phyloP scores from a whole-genome alignment of 2,329 filamentous ascomycete species.

The Sporothrix humicola region DNA sequence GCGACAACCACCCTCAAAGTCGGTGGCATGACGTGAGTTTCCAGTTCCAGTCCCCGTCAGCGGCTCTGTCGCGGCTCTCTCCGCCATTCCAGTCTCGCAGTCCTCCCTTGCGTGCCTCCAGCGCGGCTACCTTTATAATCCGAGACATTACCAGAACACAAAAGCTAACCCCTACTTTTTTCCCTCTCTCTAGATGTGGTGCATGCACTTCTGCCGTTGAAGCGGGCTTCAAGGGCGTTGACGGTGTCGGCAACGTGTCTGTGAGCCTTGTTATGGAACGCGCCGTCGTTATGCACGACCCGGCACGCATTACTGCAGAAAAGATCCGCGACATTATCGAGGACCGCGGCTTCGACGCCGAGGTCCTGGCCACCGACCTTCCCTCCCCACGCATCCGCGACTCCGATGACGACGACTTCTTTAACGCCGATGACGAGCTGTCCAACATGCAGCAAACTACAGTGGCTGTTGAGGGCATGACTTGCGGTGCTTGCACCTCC shows the following conservation, averaged over 20 bases:
- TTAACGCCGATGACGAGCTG: constrained; percentile 48
- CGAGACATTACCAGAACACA: constrained; percentile 3
- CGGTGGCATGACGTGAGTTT: constrained; percentile 78
- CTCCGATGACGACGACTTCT: constrained; percentile 42
- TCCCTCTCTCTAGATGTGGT: constrained; percentile 65
- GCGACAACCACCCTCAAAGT: constrained; percentile 90
- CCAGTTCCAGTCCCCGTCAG: not conserved
- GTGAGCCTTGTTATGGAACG: constrained; percentile 95
- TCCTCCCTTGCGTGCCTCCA: not conserved
- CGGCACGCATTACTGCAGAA: constrained; percentile 72
- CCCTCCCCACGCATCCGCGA: constrained; percentile 58
- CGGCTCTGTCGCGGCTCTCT: constrained; percentile 19
- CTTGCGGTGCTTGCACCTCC: constrained; percentile 86
- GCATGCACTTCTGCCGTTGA: constrained; percentile 96
- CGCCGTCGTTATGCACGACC: constrained; percentile 91
- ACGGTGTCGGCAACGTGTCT: constrained; percentile 83
- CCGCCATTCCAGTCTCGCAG: constrained; percentile 9
- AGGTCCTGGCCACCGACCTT: constrained; percentile 82
- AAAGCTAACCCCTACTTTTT: not conserved
- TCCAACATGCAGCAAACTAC: constrained; percentile 68
- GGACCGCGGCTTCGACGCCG: constrained; percentile 88
- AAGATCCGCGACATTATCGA: constrained; percentile 85
- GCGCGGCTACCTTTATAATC: not conserved
- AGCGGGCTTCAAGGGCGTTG: constrained; percentile 80
- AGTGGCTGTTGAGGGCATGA: constrained; percentile 84